Conservation (phyloP, 139 green algal species). For the Volvox africanus region DNA sequence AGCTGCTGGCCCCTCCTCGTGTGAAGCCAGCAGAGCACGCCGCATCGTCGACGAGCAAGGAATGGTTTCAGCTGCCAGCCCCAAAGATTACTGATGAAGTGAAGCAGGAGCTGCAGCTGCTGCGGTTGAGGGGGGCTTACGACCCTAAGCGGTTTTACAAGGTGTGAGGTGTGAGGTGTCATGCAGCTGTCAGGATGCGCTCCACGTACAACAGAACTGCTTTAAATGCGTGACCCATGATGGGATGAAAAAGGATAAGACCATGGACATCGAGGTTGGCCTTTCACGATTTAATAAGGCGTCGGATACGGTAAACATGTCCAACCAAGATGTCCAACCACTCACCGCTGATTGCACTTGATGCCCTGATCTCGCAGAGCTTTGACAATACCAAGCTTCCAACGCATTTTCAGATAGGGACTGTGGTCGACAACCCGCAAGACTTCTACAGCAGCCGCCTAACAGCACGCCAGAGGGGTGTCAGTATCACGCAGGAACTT, state of each 20-base stretch:
- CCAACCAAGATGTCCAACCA: too few species aligned
- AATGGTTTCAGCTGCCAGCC: slow-evolving; percentile 41
- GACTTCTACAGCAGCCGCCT: slow-evolving; percentile 80
- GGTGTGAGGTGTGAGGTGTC: background rate
- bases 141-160: slow-evolving; percentile 96
- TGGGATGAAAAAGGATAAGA: too few species aligned
- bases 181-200: too few species aligned
- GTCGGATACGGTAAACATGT: too few species aligned
- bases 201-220: too few species aligned
- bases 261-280: too few species aligned
- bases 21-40: slow-evolving; percentile 35
- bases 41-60: slow-evolving; percentile 24
- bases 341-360: too few species aligned
- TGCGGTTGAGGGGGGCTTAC: slow-evolving; percentile 82
- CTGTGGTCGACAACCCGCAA: slow-evolving; percentile 79
- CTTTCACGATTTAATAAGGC: too few species aligned
- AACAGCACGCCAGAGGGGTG: slow-evolving; percentile 53
- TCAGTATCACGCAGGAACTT: slow-evolving; percentile 64
- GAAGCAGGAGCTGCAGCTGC: slow-evolving; percentile 82
- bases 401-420: slow-evolving; percentile 85
- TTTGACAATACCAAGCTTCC: slow-evolving; percentile 80
- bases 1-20: slow-evolving; percentile 58
- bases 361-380: slow-evolving; percentile 28
- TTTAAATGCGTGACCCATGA: too few species aligned
- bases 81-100: slow-evolving; percentile 65